Percentiles rank a stretch among this genome's conserved stretches.
These are phyloP conservation scores for Dendrocalamus sinicus DNA, from an alignment of 176 grass and related monocot genomes.

Conservation along the genomic window DNA sequence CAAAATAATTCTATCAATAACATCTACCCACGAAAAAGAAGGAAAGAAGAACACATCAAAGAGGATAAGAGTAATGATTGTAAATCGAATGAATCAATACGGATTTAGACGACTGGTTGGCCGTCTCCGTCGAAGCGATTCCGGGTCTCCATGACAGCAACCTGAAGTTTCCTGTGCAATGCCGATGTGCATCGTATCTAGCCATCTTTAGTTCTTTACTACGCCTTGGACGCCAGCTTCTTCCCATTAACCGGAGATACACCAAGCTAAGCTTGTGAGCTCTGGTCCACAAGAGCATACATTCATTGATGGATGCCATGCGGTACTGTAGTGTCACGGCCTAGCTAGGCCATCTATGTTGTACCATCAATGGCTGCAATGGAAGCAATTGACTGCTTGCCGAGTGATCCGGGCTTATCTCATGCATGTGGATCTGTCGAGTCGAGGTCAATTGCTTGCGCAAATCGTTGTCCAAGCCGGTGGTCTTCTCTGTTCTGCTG, in stretches of 20 bases:
- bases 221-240: background rate
- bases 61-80: slow-evolving; percentile 28
- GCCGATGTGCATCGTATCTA: background rate
- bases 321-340: background rate
- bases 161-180: background rate
- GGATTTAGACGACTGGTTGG: background rate
- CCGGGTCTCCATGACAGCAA: slow-evolving; percentile 39
- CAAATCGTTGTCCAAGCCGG: background rate
- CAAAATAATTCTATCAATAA: no score
- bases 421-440: slow-evolving; percentile 11
- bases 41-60: background rate
- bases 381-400: slow-evolving; percentile 8
- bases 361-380: background rate
- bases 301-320: background rate
- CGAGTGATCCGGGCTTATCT: background rate
- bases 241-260: background rate
- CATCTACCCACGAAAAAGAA: no score
- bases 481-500: background rate
- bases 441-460: background rate
- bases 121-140: slow-evolving; percentile 14
- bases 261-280: background rate
- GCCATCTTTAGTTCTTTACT: background rate
- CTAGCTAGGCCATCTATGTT: background rate
- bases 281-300: background rate
- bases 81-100: background rate